These are phyloP conservation scores for Penicillium fuscoglaucum DNA, from an alignment of 2,329 filamentous ascomycete species.

Conservation along the genomic window DNA sequence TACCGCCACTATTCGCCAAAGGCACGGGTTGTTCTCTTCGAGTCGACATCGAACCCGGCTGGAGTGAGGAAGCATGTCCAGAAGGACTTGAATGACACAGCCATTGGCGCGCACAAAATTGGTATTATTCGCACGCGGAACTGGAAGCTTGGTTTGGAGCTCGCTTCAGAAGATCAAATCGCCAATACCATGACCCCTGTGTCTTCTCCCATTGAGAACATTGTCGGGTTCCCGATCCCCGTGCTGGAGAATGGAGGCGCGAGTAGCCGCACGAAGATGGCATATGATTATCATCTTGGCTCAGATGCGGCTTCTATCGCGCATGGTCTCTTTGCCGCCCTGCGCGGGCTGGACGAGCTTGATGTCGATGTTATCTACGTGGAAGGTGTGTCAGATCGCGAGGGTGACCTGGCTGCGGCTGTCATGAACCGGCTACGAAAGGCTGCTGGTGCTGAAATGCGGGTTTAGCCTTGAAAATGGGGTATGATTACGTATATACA, in stretches of 20 bases:
- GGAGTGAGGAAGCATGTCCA: slow-evolving; percentile 35
- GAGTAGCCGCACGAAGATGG: slow-evolving; percentile 29
- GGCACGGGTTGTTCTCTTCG: slow-evolving; percentile 81
- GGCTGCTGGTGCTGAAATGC: slow-evolving; percentile 62
- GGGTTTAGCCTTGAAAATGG: slow-evolving; percentile 40
- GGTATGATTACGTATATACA: slow-evolving; percentile 9
- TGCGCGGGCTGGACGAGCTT: slow-evolving; percentile 79
- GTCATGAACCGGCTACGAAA: slow-evolving; percentile 83
- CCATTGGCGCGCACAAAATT: slow-evolving; percentile 33
- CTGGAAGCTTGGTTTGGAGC: slow-evolving; percentile 35
- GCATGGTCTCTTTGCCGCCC: slow-evolving; percentile 79
- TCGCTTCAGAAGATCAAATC: slow-evolving; percentile 26
- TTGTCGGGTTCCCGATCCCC: slow-evolving; percentile 31
- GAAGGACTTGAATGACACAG: slow-evolving; percentile 35
- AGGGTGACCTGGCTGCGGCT: slow-evolving; percentile 79
- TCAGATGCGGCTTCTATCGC: slow-evolving; percentile 71
- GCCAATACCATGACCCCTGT: slow-evolving; percentile 25
- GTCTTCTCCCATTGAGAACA: slow-evolving; percentile 25
- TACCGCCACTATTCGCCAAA: slow-evolving; percentile 96
- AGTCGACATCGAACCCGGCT: slow-evolving; percentile 50
- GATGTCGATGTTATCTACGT: slow-evolving; percentile 83
- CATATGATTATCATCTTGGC: slow-evolving; percentile 74
- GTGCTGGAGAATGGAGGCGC: slow-evolving; percentile 25
- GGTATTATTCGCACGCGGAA: slow-evolving; percentile 44
- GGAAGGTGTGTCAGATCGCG: slow-evolving; percentile 73